Evolutionary conservation across 2,329 filamentous ascomycete genomes (phyloP).

Genomic region (Colletotrichum shisoi): DNA sequence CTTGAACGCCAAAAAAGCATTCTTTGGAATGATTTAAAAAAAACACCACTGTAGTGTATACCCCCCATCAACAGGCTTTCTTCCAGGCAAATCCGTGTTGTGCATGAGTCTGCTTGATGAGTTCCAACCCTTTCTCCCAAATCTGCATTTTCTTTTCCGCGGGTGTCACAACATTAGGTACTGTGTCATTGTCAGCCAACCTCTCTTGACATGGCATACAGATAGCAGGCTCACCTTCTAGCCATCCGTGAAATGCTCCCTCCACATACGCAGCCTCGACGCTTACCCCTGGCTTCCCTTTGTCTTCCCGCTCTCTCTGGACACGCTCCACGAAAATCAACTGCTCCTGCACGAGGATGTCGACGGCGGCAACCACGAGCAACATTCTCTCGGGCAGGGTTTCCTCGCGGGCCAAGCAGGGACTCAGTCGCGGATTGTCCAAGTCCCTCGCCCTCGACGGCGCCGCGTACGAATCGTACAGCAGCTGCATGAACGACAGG

Average conservation of each 20-base stretch:
- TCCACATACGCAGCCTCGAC: conserved; percentile 18
- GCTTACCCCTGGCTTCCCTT: neutral
- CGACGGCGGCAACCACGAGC: conserved; percentile 51
- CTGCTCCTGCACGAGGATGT: conserved; percentile 55
- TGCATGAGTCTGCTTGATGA: neutral
- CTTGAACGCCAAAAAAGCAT: too few relatives aligned
- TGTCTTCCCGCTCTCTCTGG: conserved; percentile 38
- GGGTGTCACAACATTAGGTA: neutral
- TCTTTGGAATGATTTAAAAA: too few relatives aligned
- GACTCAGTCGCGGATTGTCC: conserved; percentile 50
- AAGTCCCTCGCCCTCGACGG: conserved; percentile 43
- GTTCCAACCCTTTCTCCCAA: neutral
- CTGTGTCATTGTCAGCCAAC: neutral
- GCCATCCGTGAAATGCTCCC: conserved; percentile 30
- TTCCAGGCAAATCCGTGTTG: neutral
- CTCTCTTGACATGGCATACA: too few relatives aligned
- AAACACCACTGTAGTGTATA: rapidly evolving
- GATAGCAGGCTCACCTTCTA: conserved; percentile 23
- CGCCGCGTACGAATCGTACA: conserved; percentile 56
- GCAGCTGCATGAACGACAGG: conserved; percentile 48
- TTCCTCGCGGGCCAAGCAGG: conserved; percentile 48
- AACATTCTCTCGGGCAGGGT: conserved; percentile 51
- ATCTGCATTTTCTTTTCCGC: conserved; percentile 2
- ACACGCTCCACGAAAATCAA: conserved; percentile 49
- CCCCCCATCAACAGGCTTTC: neutral